Conservation (phyloP, 2,329 filamentous ascomycete genomes). For the Fusarium multiceps region DNA sequence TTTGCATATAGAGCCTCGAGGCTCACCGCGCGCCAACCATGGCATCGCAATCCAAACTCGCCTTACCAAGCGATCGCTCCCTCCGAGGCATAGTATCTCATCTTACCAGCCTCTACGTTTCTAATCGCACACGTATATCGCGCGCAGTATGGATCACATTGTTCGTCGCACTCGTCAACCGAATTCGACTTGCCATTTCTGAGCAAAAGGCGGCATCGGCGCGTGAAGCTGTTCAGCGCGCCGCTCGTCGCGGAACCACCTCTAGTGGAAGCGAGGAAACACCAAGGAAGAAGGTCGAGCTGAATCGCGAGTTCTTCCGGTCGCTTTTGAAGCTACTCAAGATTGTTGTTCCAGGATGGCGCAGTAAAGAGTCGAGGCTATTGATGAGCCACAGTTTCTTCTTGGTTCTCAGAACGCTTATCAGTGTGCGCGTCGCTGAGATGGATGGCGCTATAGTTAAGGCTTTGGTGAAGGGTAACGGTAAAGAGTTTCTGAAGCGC, state of each 20-base stretch:
- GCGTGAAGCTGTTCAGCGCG: slow-evolving; percentile 70
- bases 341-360: slow-evolving; percentile 92
- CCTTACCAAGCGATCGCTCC: slow-evolving; percentile 69
- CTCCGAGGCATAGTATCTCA: slow-evolving; percentile 73
- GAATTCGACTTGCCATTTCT: slow-evolving; percentile 88
- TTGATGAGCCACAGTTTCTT: slow-evolving; percentile 94
- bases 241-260: slow-evolving; percentile 61
- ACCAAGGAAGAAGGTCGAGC: slow-evolving; percentile 82
- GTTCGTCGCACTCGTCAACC: slow-evolving; percentile 82
- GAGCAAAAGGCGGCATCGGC: slow-evolving; percentile 89
- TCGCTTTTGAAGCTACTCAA: slow-evolving; percentile 80
- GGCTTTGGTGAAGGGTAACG: slow-evolving; percentile 89
- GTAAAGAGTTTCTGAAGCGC: slow-evolving; percentile 86
- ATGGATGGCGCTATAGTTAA: slow-evolving; percentile 95
- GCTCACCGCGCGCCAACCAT: slow-evolving; percentile 57
- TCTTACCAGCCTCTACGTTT: slow-evolving; percentile 78
- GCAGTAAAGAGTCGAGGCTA: slow-evolving; percentile 86
- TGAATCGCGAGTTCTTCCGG: slow-evolving; percentile 85
- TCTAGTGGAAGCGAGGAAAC: slow-evolving; percentile 53
- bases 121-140: slow-evolving; percentile 84
- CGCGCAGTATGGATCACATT: slow-evolving; percentile 86
- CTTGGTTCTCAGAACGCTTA: slow-evolving; percentile 86
- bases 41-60: slow-evolving; percentile 80
- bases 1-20: not conserved
- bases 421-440: slow-evolving; percentile 95